Evolutionary conservation across 2,329 filamentous ascomycete species (phyloP).

Genomic region (Penicillium sp.): DNA sequence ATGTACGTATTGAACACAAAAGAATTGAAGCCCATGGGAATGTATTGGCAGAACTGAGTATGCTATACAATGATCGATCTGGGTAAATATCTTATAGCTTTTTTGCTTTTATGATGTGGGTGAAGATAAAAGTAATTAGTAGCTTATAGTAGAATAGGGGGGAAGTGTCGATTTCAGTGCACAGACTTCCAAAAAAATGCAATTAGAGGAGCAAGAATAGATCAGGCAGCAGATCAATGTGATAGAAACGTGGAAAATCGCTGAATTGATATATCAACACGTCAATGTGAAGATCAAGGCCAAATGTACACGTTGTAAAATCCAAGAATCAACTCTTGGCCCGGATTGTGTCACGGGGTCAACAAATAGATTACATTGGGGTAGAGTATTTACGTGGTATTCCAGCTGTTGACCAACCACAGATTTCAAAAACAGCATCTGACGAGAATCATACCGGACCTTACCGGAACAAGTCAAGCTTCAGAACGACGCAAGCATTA

Average conservation of each 20-base stretch:
- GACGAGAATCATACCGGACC: slow-evolving; percentile 19
- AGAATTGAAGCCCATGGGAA: too few species aligned
- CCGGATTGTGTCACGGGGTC: slow-evolving; percentile 19
- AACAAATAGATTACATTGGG: slow-evolving; percentile 14
- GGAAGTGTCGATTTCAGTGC: background rate
- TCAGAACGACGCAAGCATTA: slow-evolving; percentile 17
- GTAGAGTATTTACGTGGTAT: background rate
- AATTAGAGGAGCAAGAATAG: background rate
- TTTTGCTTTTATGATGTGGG: background rate
- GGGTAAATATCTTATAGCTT: too few species aligned
- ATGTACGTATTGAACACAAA: background rate
- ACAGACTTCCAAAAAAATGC: background rate
- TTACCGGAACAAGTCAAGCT: slow-evolving; percentile 26
- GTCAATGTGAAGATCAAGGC: background rate
- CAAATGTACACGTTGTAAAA: background rate
- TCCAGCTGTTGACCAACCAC: slow-evolving; percentile 9
- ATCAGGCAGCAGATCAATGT: background rate
- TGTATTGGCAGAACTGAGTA: too few species aligned
- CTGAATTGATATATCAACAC: too few species aligned
- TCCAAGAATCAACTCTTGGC: background rate
- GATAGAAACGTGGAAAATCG: too few species aligned
- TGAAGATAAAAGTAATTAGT: too few species aligned
- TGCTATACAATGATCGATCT: too few species aligned
- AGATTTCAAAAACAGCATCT: background rate
- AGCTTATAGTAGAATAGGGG: background rate